Base-by-base conservation (phyloP, 768 basidiomycete genomes). In the Phanerochaete carnosa region DNA sequence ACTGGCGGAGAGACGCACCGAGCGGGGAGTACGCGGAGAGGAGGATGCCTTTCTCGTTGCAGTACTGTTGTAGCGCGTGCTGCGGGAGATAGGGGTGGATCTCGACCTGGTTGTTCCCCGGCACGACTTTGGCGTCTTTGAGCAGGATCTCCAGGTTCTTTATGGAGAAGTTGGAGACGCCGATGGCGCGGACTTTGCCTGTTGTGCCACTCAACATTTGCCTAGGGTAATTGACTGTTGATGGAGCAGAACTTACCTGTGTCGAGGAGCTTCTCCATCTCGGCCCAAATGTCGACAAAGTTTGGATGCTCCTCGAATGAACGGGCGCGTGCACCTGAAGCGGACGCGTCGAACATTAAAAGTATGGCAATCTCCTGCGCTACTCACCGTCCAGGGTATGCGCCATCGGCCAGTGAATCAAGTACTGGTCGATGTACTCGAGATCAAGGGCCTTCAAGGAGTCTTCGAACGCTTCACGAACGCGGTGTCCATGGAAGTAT, bases 11-110 rank as follows among this genome's bases (percentile, higher is more conserved):
- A 62, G 50, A n/a, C 58, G 58, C 0, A 86, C 88, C 32, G 87
- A 86, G 58, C 89, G 69, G n/a, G n/a, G n/a, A n/a, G n/a, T n/a
- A n/a, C n/a, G n/a, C n/a, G n/a, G n/a, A n/a, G n/a, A n/a, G n/a
- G n/a, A 82, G 77, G 64, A 92, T 86, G 32, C 81, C 83, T 50
- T 83, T 78, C 9, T 72, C 68, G 58, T 84, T 79, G 65, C 84
- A 86, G 63, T 83, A 81, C 46, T 77, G 71, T 47, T 85, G 68
- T 43, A 91, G 74, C 13, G 83, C 79, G 28, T 80, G 75, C 66
- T 90, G 86, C 5, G 83, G 80, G 61, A 89, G 79, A 72, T 86
- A 88, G 3, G 89, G 89, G 71, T 92, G 90, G 2, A 85, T 72
- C 72, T 87, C 84, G 23, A 88, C 80, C 70, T 91, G 89, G 66